Evolutionary conservation across 2,329 filamentous ascomycete genomes (phyloP).

Genomic region (Botrytis pseudocinerea): DNA sequence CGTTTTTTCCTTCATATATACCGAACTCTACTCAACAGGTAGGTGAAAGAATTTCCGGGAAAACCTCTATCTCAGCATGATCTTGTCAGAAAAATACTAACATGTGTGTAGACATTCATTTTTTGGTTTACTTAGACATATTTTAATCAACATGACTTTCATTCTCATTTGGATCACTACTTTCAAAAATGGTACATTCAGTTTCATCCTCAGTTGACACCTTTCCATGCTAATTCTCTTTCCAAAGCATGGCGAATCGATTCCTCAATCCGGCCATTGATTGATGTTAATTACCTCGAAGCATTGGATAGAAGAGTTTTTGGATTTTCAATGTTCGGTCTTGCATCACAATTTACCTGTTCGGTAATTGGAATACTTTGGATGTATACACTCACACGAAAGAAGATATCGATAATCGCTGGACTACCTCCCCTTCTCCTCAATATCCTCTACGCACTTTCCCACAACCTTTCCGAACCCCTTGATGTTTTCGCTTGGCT

Average conservation of each 20-base stretch:
- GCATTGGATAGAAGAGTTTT: constrained; percentile 33
- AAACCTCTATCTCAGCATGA: not conserved
- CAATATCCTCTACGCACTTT: constrained; percentile 88
- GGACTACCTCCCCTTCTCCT: constrained; percentile 34
- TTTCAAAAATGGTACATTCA: constrained; percentile 37
- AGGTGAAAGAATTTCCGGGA: not conserved
- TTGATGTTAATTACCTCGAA: constrained; percentile 36
- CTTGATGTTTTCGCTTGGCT: constrained; percentile 59
- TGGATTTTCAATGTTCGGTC: constrained; percentile 31
- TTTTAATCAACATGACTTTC: constrained; percentile 37
- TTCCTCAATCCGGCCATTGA: constrained; percentile 34
- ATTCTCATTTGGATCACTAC: constrained; percentile 38
- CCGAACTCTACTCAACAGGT: constrained; percentile 36
- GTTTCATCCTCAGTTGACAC: not conserved
- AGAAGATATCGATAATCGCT: constrained; percentile 35
- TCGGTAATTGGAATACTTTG: constrained; percentile 33
- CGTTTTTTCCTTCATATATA: constrained; percentile 37
- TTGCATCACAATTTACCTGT: constrained; percentile 32
- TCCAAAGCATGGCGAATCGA: constrained; percentile 36
- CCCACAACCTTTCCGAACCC: constrained; percentile 54
- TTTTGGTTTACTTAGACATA: constrained; percentile 36
- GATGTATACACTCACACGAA: constrained; percentile 36
- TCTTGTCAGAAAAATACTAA: not conserved
- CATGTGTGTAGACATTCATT: constrained; percentile 34
- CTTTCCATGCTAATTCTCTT: not conserved